Evolutionary conservation across 306 rosid genomes (phyloP), one percentile per base, ranked within the genome.

Genomic region (Arachis hypogaea): DNA sequence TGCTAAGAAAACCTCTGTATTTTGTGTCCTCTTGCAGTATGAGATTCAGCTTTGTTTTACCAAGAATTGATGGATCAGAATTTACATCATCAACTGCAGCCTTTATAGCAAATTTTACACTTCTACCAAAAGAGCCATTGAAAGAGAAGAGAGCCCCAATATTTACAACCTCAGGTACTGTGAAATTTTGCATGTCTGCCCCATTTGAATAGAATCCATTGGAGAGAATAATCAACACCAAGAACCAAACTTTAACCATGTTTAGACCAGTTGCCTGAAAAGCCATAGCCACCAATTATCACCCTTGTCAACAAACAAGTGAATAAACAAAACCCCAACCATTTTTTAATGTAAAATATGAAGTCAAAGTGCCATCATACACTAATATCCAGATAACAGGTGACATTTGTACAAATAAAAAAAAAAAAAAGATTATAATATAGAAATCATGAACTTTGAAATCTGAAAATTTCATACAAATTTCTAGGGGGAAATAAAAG

Each of bases 31-130:
- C 95, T 78, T 86, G 88, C 69, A 59, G 76, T 5, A 76, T 56
- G 63, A 92, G 63, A 7, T 22, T 74, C 59, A 95, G 80, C 85
- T 74, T 79, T 42, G 99, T 86, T 63, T 84, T 80, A 59, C 76
- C 80, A 12, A 95, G 92, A 81, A 95, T 74, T 57, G 80, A 51
- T 51, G 98, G 90, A 81, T 92, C 91, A 30, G 96, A 88, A 82
- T 95, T 95, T 49, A 92, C 86, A 74, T 95, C 99, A 43, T 81
- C 68, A 8, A 90, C 67, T 0, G 99, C 99, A 61, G 96, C 86
- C 56, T 88, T 84, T 58, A 90, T 36, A 16, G 97, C 98, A 56
- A 87, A 54, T 81, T 76, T 86, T 59, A 89, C 78, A 80, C 71
- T 85, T 80, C 59, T 87, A 71, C 93, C 93, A 45, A 90, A 65